Conservation (phyloP, 2,329 filamentous ascomycete genomes). For the Calonectria montana region DNA sequence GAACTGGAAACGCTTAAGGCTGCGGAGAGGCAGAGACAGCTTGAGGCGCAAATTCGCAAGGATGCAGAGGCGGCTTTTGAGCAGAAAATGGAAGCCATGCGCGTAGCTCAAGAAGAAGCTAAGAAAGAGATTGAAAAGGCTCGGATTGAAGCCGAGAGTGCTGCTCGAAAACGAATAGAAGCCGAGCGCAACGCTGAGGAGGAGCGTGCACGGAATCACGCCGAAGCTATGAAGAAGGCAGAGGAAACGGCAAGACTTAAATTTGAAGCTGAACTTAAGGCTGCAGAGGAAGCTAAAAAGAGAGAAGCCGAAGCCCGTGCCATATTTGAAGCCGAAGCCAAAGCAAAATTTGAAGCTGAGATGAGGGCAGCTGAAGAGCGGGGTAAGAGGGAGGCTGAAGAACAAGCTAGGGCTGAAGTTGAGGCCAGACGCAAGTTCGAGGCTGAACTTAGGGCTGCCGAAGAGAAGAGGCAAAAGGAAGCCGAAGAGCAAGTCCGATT, state of each 20-base stretch:
- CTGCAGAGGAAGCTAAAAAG: slow-evolving; percentile 51
- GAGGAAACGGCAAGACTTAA: slow-evolving; percentile 48
- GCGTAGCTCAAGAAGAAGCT: slow-evolving; percentile 27
- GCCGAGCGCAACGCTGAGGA: slow-evolving; percentile 29
- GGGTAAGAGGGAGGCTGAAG: slow-evolving; percentile 60
- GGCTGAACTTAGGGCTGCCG: slow-evolving; percentile 56
- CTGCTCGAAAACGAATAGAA: slow-evolving; percentile 58
- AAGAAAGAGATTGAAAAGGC: slow-evolving; percentile 51
- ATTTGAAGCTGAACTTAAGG: slow-evolving; percentile 52
- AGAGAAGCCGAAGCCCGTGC: slow-evolving; percentile 55
- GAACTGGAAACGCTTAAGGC: slow-evolving; percentile 63
- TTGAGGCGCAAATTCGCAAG: slow-evolving; percentile 57
- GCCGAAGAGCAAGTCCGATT: no score
- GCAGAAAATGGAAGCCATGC: slow-evolving; percentile 42
- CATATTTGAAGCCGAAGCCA: slow-evolving; percentile 57
- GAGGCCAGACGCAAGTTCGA: slow-evolving; percentile 61
- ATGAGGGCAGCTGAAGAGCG: slow-evolving; percentile 56
- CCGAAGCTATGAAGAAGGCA: slow-evolving; percentile 56
- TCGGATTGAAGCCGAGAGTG: slow-evolving; percentile 51
- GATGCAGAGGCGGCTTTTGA: slow-evolving; percentile 58
- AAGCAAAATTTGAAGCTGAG: slow-evolving; percentile 60
- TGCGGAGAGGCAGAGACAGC: slow-evolving; percentile 56
- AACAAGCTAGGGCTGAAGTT: slow-evolving; percentile 56
- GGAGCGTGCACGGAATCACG: slow-evolving; percentile 52
- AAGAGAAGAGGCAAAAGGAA: slow-evolving; percentile 57